Percentiles rank a stretch among this genome's conserved stretches.
These are phyloP conservation scores for Cyberlindnera galapagoensis DNA, from an alignment of 805 yeast species.

Conservation along the genomic window DNA sequence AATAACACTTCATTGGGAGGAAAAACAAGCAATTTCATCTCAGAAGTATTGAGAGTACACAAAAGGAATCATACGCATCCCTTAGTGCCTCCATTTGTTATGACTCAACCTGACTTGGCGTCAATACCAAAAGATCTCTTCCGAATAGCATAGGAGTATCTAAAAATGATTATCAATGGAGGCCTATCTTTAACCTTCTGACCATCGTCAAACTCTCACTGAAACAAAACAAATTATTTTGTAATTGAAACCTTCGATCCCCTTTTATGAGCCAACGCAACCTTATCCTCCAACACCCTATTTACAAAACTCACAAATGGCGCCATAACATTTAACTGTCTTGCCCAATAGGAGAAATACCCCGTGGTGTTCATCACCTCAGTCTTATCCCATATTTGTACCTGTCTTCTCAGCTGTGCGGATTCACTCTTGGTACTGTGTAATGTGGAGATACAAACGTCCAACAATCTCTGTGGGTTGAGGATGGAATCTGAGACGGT, in stretches of 20 bases:
- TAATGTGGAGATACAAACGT: constrained; percentile 28
- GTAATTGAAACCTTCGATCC: constrained; percentile 1
- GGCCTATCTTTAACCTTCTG: too few species aligned
- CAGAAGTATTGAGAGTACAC: too few species aligned
- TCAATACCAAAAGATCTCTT: too few species aligned
- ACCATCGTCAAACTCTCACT: too few species aligned
- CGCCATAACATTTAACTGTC: constrained; percentile 9
- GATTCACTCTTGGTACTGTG: constrained; percentile 9
- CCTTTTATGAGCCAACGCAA: constrained; percentile 7
- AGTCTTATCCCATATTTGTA: constrained; percentile 6
- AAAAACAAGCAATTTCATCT: too few species aligned
- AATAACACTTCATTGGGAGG: too few species aligned
- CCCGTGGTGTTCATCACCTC: constrained; percentile 18
- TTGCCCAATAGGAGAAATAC: constrained; percentile 15
- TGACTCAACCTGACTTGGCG: too few species aligned
- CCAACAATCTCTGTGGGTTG: constrained; percentile 26
- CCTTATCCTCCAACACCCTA: constrained; percentile 16
- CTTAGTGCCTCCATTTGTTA: too few species aligned
- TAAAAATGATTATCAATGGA: too few species aligned
- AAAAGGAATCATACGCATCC: too few species aligned
- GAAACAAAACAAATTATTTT: too few species aligned
- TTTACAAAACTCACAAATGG: constrained; percentile 10
- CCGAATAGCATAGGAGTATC: too few species aligned
- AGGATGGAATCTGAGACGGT: constrained; percentile 3
- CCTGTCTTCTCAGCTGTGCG: constrained; percentile 9